Percentiles rank a stretch among this genome's conserved stretches.
phyloP scores from a whole-genome alignment of 352 stramenopile genomes.

The Thalassiosira hispida region DNA sequence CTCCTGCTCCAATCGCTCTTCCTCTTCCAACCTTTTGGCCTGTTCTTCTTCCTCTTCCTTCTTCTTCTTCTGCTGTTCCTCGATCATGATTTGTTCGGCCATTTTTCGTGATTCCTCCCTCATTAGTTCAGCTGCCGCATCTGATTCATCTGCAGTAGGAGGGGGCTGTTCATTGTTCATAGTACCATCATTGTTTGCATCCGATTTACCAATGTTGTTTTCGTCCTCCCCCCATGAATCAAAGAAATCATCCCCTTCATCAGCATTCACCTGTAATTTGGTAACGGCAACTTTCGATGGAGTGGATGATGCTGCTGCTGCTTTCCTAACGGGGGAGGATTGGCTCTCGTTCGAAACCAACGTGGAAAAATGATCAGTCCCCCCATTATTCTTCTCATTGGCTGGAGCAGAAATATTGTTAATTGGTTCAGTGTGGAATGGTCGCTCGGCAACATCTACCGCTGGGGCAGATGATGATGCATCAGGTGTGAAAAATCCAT shows the following conservation, averaged over 20 bases:
- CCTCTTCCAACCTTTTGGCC: not conserved
- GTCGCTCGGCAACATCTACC: no score
- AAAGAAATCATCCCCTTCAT: slow-evolving; percentile 30
- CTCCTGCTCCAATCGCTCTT: not conserved
- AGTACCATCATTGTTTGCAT: not conserved
- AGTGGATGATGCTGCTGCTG: not conserved
- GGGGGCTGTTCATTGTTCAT: not conserved
- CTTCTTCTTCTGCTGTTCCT: slow-evolving; percentile 2
- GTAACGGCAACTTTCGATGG: slow-evolving; percentile 19
- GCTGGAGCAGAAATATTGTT: no score
- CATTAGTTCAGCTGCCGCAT: slow-evolving; percentile 9
- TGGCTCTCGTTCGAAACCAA: slow-evolving; percentile 10
- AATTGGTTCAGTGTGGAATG: not conserved
- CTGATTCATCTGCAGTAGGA: slow-evolving; percentile 3
- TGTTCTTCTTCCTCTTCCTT: slow-evolving; percentile 5
- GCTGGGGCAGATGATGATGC: no score
- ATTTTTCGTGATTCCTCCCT: slow-evolving; percentile 15
- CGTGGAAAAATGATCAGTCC: slow-evolving; percentile 12
- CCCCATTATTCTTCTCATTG: not conserved
- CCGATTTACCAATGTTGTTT: not conserved
- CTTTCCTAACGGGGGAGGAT: not conserved
- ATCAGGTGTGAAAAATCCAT: no score
- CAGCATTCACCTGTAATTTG: slow-evolving; percentile 17
- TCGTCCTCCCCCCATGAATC: slow-evolving; percentile 50
- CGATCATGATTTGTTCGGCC: slow-evolving; percentile 11